Evolutionary conservation across 2,329 filamentous ascomycete species (phyloP).

Genomic region (Pleoardoris graminearum): DNA sequence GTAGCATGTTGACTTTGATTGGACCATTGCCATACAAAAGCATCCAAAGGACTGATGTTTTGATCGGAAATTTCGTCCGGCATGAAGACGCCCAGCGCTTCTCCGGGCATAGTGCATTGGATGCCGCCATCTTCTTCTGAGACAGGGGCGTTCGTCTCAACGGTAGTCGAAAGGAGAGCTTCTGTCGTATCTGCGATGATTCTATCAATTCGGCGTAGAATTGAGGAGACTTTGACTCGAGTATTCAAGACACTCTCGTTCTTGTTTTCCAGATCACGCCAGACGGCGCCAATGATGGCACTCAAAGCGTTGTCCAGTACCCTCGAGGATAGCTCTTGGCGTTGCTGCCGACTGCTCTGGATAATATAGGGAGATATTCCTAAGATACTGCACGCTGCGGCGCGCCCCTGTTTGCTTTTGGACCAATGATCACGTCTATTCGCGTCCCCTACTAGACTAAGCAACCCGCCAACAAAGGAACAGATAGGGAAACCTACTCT

Average conservation of each 20-base stretch:
- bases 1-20: no score
- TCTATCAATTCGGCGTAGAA: not conserved
- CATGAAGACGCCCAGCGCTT: no score
- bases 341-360: conserved; percentile 11
- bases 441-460: conserved; percentile 4
- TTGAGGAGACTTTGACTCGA: not conserved
- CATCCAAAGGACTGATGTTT: no score
- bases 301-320: conserved; percentile 9
- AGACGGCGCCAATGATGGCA: conserved; percentile 13
- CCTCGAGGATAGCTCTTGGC: conserved; percentile 5
- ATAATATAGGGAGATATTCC: conserved; percentile 8
- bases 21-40: no score
- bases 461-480: not conserved
- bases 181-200: not conserved
- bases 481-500: not conserved
- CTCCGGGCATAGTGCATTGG: no score
- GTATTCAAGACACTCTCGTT: not conserved
- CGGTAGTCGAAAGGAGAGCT: not conserved
- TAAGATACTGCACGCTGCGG: conserved; percentile 1
- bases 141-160: no score
- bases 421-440: conserved; percentile 9
- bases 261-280: conserved; percentile 14
- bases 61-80: no score
- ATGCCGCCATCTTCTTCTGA: no score
- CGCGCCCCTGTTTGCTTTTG: conserved; percentile 7